Conservation (phyloP, 176 grass and related monocot genomes). For the Lolium rigidum region DNA sequence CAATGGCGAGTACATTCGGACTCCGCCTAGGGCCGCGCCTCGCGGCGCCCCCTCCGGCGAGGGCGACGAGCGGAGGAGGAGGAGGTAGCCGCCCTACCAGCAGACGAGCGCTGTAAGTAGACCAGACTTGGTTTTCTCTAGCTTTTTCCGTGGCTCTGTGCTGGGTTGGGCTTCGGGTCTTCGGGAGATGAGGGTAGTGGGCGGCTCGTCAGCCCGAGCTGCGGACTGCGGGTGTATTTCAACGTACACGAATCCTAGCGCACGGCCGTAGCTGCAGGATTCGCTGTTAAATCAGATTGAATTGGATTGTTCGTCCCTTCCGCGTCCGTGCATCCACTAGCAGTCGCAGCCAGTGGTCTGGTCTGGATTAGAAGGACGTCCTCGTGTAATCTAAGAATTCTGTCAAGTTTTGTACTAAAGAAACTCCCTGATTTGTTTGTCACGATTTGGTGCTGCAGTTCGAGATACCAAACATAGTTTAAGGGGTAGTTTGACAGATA, state of each 20-base stretch:
- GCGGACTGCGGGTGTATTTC: neutral
- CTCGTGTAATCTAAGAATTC: neutral
- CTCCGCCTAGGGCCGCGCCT: slow-evolving; percentile 41
- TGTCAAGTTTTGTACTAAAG: neutral
- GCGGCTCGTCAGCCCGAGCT: neutral
- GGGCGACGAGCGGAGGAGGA: neutral
- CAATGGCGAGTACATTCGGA: slow-evolving; percentile 39
- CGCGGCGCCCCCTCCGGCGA: neutral
- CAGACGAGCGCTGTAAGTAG: slow-evolving; percentile 46
- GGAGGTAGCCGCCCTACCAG: neutral
- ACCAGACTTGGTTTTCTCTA: neutral
- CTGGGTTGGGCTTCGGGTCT: neutral
- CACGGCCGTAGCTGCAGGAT: neutral
- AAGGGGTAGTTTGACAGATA: neutral
- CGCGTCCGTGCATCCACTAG: neutral
- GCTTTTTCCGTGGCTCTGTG: neutral
- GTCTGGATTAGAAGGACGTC: neutral
- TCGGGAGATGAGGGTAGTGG: neutral
- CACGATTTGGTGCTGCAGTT: neutral
- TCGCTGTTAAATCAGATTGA: neutral
- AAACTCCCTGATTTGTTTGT: neutral
- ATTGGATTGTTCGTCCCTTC: neutral
- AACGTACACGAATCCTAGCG: neutral
- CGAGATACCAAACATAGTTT: neutral
- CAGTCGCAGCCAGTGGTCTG: neutral